Base-by-base conservation (phyloP, 1,284 basidiomycete species). In the Ganoderma boninense region DNA sequence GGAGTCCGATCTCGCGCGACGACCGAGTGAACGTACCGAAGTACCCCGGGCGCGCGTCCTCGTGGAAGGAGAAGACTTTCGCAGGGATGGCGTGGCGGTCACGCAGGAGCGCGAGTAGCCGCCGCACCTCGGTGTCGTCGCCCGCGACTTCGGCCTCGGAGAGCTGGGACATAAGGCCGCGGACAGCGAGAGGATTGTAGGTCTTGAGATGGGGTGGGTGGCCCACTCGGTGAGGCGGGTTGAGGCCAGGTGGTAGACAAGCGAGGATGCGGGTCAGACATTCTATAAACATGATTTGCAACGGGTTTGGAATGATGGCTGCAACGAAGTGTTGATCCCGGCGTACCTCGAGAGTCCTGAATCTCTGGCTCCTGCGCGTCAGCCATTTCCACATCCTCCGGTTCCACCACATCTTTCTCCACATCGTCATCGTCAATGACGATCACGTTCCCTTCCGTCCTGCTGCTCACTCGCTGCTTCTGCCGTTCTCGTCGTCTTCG, bases 1-100 rank as follows among this genome's bases (percentile, higher is more conserved):
- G 88, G 10, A 93, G 89, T 2, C 92, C 90, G 68, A 97, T 88
- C 64, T 88, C 80, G 18, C 84, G 84, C 29, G 93, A 95, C 70
- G 84, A 88, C 64, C 91, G 90, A 13, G 94, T 95, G 92, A 93
- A 96, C 20, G 95, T 96, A 35, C 95, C 95, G 75, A 91, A 92
- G 80, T 95, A 97, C 1, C 94, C 94, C 23, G 95, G 95, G 43
- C 95, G 89, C 0, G 86, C 85, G 78, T 96, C 93, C 71, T 91
- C 91, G 29, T 84, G 80, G 79, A 95, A 96, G 70, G 93, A 90
- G 60, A 97, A 82, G 2, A 90, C 87, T 80, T 95, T 96, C 42
- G 88, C 87, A 0, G 90, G 90, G 43, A 94, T 80, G n/a, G 83
- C 73, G 13, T 79, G 79, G 14, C 92, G 89, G 71, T 93, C 85